Evolutionary conservation across 2,329 filamentous ascomycete genomes (phyloP).

Genomic region (Hypoxylon sp.): DNA sequence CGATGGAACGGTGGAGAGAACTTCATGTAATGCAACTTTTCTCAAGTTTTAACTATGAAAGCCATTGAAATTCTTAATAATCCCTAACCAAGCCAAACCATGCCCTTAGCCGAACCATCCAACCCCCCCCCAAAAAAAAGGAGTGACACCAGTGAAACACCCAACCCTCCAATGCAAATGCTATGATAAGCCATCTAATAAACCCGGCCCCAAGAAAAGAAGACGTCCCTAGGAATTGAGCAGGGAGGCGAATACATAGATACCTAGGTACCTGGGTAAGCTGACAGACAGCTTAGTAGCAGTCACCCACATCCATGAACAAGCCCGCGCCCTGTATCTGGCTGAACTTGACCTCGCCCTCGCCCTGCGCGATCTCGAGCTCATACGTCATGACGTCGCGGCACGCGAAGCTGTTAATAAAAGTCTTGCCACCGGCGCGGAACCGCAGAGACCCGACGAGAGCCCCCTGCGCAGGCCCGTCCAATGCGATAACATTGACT

Average conservation of each 20-base stretch:
- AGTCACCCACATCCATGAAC: slow-evolving; percentile 44
- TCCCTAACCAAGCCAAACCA: not conserved
- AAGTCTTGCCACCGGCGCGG: slow-evolving; percentile 30
- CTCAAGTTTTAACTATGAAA: not conserved
- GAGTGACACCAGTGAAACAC: slow-evolving; percentile 1
- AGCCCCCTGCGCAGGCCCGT: slow-evolving; percentile 46
- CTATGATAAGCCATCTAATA: not conserved
- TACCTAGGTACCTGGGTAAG: not conserved
- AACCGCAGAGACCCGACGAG: slow-evolving; percentile 50
- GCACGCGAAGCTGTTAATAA: slow-evolving; percentile 52
- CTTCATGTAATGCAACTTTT: slow-evolving; percentile 2
- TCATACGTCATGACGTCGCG: slow-evolving; percentile 45
- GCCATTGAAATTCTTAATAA: not conserved
- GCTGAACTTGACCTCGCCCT: slow-evolving; percentile 50
- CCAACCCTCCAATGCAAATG: not conserved
- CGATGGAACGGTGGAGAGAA: not conserved
- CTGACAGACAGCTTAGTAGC: not conserved
- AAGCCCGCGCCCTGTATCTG: slow-evolving; percentile 39
- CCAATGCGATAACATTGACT: slow-evolving; percentile 35
- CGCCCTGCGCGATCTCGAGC: slow-evolving; percentile 51
- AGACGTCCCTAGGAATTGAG: not conserved
- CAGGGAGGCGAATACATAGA: not conserved
- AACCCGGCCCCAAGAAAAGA: not conserved
- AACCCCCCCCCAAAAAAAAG: not conserved
- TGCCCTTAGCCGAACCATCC: not conserved